Evolutionary conservation across 1,284 basidiomycete genomes (phyloP).

Genomic region (Rhodotorula glutinis): DNA sequence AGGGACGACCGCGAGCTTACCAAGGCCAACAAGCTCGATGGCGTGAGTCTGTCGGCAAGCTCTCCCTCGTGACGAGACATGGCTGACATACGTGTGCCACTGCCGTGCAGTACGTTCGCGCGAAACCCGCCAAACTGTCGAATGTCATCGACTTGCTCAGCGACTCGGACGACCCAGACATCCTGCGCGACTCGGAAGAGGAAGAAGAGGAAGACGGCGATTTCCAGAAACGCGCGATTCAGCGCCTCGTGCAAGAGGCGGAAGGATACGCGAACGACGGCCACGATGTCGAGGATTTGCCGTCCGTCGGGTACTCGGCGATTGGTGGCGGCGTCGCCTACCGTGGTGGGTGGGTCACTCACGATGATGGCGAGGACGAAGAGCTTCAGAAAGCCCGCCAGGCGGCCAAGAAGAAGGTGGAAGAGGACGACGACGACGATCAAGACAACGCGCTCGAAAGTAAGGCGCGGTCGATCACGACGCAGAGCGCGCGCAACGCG

Average conservation of each 20-base stretch:
- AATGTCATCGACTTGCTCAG: slow-evolving; percentile 6
- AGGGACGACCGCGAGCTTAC: slow-evolving; percentile 34
- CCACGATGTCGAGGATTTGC: neutral
- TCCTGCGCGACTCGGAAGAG: slow-evolving; percentile 14
- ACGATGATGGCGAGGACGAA: neutral
- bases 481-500: neutral
- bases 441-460: neutral
- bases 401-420: neutral
- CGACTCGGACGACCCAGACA: slow-evolving; percentile 9
- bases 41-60: neutral
- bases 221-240: slow-evolving; percentile 18
- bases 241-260: slow-evolving; percentile 8
- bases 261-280: slow-evolving; percentile 1
- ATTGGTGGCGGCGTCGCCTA: neutral
- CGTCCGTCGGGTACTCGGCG: neutral
- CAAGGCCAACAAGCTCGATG: slow-evolving; percentile 17
- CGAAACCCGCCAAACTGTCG: neutral
- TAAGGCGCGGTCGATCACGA: neutral
- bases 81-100: neutral
- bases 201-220: slow-evolving; percentile 8
- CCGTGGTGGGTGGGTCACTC: neutral
- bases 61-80: neutral
- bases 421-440: slow-evolving; percentile 4
- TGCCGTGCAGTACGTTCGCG: neutral
- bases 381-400: neutral